These are phyloP conservation scores for Pyrenula massariospora DNA, from an alignment of 495 filamentous ascomycete genomes.

Conservation along the genomic window DNA sequence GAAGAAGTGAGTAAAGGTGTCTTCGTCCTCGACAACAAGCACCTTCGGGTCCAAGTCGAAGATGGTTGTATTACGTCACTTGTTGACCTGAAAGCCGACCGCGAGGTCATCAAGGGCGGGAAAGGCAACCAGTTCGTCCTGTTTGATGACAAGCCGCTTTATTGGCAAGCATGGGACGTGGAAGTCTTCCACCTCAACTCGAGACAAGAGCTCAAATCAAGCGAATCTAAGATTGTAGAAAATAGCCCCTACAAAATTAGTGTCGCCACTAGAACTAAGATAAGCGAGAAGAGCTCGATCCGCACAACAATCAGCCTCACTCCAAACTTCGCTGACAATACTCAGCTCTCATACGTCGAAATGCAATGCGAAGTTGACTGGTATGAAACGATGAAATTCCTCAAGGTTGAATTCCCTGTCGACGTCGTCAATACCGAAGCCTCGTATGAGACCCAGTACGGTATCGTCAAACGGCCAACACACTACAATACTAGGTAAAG, in stretches of 20 bases:
- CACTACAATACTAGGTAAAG: constrained; percentile 79
- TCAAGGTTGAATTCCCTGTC: constrained; percentile 97
- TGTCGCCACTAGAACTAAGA: constrained; percentile 68
- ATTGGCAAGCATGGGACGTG: constrained; percentile 99
- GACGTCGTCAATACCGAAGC: constrained; percentile 86
- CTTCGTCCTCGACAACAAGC: constrained; percentile 67
- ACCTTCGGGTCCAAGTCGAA: constrained; percentile 58
- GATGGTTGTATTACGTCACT: constrained; percentile 73
- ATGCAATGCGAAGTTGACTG: constrained; percentile 78
- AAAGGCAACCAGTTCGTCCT: constrained; percentile 90
- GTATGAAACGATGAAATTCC: constrained; percentile 91
- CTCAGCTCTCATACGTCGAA: constrained; percentile 59
- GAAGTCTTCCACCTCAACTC: constrained; percentile 92
- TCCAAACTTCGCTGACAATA: constrained; percentile 41
- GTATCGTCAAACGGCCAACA: constrained; percentile 75
- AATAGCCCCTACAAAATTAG: constrained; percentile 63
- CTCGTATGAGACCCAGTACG: constrained; percentile 92
- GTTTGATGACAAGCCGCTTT: constrained; percentile 94
- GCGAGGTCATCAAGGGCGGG: constrained; percentile 68
- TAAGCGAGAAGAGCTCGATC: constrained; percentile 78
- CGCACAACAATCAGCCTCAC: constrained; percentile 75
- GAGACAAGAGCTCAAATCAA: constrained; percentile 56
- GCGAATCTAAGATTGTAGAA: constrained; percentile 59
- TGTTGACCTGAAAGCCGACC: constrained; percentile 52
- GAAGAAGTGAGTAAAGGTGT: constrained; percentile 52